A percentile compares a stretch with the other conserved stretches of the same genome.
These are phyloP conservation scores for Trematosphaeria pertusa DNA, from an alignment of 2,329 filamentous ascomycete genomes.

Conservation along the genomic window DNA sequence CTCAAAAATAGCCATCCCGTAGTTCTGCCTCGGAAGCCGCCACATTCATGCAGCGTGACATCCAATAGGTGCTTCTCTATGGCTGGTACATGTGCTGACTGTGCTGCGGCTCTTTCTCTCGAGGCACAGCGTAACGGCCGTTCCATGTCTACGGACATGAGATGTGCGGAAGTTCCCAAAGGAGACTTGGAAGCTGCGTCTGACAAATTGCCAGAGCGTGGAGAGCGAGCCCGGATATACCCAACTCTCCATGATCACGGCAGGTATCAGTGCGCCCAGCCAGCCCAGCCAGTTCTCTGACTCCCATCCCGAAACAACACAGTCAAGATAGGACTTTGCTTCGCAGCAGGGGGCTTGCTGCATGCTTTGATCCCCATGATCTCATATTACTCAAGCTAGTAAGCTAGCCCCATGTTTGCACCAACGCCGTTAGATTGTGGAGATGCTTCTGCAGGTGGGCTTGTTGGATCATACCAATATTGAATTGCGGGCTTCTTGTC, in stretches of 20 bases:
- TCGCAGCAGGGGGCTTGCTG: neutral
- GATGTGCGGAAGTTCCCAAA: neutral
- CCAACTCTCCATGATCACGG: too few relatives aligned
- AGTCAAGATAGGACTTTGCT: too few relatives aligned
- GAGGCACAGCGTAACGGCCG: neutral
- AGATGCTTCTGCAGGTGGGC: too few relatives aligned
- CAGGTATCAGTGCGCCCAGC: too few relatives aligned
- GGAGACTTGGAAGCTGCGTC: neutral
- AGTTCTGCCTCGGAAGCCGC: slow-evolving; percentile 6
- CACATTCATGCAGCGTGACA: slow-evolving; percentile 12
- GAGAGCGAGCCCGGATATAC: too few relatives aligned
- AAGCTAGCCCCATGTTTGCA: too few relatives aligned
- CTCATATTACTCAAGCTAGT: too few relatives aligned
- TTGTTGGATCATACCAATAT: neutral
- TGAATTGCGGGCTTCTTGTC: neutral
- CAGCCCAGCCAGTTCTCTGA: too few relatives aligned
- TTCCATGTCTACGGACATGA: slow-evolving; percentile 7
- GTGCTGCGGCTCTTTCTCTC: slow-evolving; percentile 1
- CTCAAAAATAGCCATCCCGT: slow-evolving; percentile 8
- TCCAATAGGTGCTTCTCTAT: slow-evolving; percentile 4
- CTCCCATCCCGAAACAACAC: slow-evolving; percentile 4
- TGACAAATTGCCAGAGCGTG: too few relatives aligned
- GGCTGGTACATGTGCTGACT: slow-evolving; percentile 10
- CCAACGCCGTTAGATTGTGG: too few relatives aligned
- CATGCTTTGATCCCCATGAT: neutral